A percentile compares a stretch with the other conserved stretches of the same genome.
phyloP scores from a whole-genome alignment of 2,329 filamentous ascomycete species.

The Colletotrichum ledebouriae region DNA sequence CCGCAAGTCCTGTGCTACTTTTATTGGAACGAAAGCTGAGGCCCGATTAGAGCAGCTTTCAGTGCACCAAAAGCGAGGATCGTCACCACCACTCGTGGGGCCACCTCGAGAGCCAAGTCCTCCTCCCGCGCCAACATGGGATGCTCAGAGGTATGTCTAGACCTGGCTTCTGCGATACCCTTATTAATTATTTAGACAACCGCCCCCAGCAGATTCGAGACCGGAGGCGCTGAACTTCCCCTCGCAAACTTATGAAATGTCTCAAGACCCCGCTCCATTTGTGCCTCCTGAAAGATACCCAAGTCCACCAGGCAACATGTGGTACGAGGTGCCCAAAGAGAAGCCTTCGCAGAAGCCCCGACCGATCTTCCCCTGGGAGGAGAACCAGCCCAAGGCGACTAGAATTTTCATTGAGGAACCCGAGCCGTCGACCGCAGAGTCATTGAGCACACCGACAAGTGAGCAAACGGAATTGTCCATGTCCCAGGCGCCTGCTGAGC shows the following conservation, averaged over 20 bases:
- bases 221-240: constrained; percentile 92
- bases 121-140: constrained; percentile 57
- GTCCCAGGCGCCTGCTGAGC: constrained; percentile 49
- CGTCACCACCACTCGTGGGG: constrained; percentile 51
- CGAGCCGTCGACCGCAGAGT: constrained; percentile 46
- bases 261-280: constrained; percentile 79
- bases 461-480: constrained; percentile 44
- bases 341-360: constrained; percentile 71
- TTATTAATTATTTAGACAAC: constrained; percentile 62
- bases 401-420: constrained; percentile 69
- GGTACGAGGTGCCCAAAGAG: constrained; percentile 82
- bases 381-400: constrained; percentile 70
- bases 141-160: constrained; percentile 65
- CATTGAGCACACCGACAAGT: constrained; percentile 46
- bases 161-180: constrained; percentile 13
- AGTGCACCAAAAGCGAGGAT: constrained; percentile 30
- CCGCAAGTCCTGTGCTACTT: constrained; percentile 52
- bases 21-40: constrained; percentile 65
- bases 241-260: constrained; percentile 85
- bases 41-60: constrained; percentile 57
- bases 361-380: constrained; percentile 94
- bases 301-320: constrained; percentile 88
- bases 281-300: constrained; percentile 83
- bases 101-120: constrained; percentile 53
- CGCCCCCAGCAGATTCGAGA: constrained; percentile 75